Base-by-base conservation (phyloP, 148 eudicot genomes). In the Rhododendron ferrugineum region DNA sequence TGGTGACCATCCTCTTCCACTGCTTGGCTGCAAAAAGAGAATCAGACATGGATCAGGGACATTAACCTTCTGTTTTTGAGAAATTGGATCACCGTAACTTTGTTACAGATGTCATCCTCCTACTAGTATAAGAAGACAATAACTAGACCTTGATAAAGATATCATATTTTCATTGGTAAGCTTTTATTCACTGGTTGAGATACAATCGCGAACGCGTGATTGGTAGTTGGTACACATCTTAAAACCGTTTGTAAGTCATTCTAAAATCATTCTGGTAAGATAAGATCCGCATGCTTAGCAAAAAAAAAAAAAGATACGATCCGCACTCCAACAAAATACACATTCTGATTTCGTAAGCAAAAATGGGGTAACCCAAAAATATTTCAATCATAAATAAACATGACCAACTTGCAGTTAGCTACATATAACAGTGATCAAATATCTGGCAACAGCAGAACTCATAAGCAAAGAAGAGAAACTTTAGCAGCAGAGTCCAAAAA, bases 1-100 rank as follows among this genome's bases (percentile, higher is more conserved):
- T 97, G 7, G 99, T 97, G 84, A 97, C 85, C 99, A 97, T 97
- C 85, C 99, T 93, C 85, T 97, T 97, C 99, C 99, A 97, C 88
- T 97, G 99, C 94, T 97, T 97, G 87, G 94, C 99, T 96, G 96
- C 88, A 89, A 78, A 78, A 72, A 72, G 10, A 34, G 22, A 80
- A 73, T 62, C 54, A 72, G 22, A 28, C 10, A n/a, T 36, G 46
- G 30, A 73, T 72, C 30, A 72, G 79, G 28, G 32, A 16, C 18
- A 70, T 28, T 70, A 70, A 34, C 37, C 8, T 70, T 28, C 5
- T 70, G 8, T 70, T 13, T 30, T 5, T 1, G 7, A 32, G 14
- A 30, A 70, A 70, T 30, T 64, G 26, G 80, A 84, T 2, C 15
- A 76, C 46, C 56, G 5, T 15, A 72, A 44, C 34, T 34, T 37